Conservation (phyloP, 1,139 yeast species). For the Saccharomycopsis crataegensis region DNA sequence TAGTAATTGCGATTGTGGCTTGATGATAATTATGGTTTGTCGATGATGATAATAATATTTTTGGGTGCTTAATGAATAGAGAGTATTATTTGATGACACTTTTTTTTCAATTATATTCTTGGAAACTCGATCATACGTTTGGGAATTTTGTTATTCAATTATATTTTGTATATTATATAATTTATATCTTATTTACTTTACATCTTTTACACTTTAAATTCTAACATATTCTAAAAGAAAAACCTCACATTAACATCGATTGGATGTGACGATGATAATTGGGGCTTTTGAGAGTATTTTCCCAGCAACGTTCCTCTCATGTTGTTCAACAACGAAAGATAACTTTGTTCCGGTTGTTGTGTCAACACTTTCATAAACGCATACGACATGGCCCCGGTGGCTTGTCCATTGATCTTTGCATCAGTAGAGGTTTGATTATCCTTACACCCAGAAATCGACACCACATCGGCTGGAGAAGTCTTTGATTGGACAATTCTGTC, state of each 20-base stretch:
- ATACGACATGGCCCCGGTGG: constrained; percentile 94
- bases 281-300: constrained; percentile 85
- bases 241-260: constrained; percentile 70
- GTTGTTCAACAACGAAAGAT: constrained; percentile 68
- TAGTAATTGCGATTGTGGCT: not conserved
- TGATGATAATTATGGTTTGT: not conserved
- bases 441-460: constrained; percentile 69
- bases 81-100: not conserved
- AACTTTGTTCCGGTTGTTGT: constrained; percentile 65
- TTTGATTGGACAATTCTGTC: constrained; percentile 37
- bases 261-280: constrained; percentile 77
- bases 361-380: constrained; percentile 71
- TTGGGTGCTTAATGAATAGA: not conserved
- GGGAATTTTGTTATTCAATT: no score
- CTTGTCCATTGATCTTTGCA: constrained; percentile 65
- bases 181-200: no score
- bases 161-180: no score
- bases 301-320: constrained; percentile 64
- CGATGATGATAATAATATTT: not conserved
- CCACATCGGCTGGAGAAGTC: constrained; percentile 70
- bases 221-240: constrained; percentile 23
- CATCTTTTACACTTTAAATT: not conserved
- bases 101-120: no score
- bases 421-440: constrained; percentile 71
- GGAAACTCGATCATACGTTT: no score